Conservation (phyloP, 2,329 filamentous ascomycete genomes). For the Polychaeton citri region DNA sequence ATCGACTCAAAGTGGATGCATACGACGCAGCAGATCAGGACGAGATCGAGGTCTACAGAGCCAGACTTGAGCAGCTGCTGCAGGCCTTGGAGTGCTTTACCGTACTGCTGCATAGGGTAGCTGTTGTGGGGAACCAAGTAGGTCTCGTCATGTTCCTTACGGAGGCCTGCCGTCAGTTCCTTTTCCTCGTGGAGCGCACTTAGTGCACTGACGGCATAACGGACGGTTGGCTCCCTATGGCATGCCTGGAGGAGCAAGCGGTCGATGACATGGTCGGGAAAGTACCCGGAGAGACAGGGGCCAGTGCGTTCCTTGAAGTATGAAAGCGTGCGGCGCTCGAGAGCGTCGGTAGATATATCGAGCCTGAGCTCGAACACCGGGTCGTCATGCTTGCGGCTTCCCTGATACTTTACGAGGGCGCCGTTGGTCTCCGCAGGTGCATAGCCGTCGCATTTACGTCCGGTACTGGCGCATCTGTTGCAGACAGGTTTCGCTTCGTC, state of each 20-base stretch:
- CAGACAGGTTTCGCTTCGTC: slow-evolving; percentile 39
- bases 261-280: slow-evolving; percentile 18
- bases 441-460: slow-evolving; percentile 20
- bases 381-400: not conserved
- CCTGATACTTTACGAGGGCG: not conserved
- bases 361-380: not conserved
- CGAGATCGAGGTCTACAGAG: slow-evolving; percentile 12
- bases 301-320: slow-evolving; percentile 16
- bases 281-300: slow-evolving; percentile 17
- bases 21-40: slow-evolving; percentile 18
- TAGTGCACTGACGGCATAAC: slow-evolving; percentile 20
- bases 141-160: slow-evolving; percentile 7
- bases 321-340: slow-evolving; percentile 16
- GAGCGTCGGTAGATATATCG: not conserved
- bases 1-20: slow-evolving; percentile 22
- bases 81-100: slow-evolving; percentile 18
- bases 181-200: slow-evolving; percentile 19
- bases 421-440: not conserved
- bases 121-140: slow-evolving; percentile 9
- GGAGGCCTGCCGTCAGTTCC: slow-evolving; percentile 6
- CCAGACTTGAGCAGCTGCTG: slow-evolving; percentile 12
- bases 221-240: slow-evolving; percentile 17
- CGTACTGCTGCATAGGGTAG: slow-evolving; percentile 18
- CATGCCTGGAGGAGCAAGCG: slow-evolving; percentile 17
- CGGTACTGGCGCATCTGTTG: slow-evolving; percentile 40